phyloP scores from a whole-genome alignment of 768 basidiomycete genomes.

The Trametes elegans region DNA sequence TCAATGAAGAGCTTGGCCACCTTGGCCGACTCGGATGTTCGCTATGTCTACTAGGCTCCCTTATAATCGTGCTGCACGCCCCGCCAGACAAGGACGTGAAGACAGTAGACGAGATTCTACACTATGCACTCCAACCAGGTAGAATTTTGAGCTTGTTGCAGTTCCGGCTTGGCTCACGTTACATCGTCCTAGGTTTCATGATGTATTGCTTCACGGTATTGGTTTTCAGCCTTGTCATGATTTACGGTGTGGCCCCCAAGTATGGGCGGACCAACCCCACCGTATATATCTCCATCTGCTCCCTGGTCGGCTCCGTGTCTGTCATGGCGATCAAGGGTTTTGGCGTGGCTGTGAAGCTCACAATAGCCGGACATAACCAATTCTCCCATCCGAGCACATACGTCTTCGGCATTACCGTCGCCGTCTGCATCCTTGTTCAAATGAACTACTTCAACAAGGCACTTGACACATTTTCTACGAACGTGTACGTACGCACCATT shows the following conservation, averaged over 20 bases:
- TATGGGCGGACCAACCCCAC: conserved; percentile 87
- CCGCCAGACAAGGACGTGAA: conserved; percentile 92
- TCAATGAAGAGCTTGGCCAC: conserved; percentile 92
- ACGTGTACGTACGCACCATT: conserved; percentile 64
- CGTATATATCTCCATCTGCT: conserved; percentile 96
- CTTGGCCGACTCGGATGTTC: conserved; percentile 87
- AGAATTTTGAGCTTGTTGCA: conserved; percentile 23
- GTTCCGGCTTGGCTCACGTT: neutral
- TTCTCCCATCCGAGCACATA: conserved; percentile 96
- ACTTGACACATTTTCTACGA: conserved; percentile 93
- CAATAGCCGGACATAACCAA: conserved; percentile 90
- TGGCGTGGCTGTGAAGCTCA: conserved; percentile 94
- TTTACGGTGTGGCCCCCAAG: conserved; percentile 78
- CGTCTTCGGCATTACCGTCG: conserved; percentile 83
- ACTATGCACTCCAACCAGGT: conserved; percentile 95
- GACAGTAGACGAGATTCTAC: conserved; percentile 91
- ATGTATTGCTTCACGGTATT: conserved; percentile 86
- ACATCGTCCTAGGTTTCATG: conserved; percentile 65
- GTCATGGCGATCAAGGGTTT: conserved; percentile 99
- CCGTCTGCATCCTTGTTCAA: conserved; percentile 83
- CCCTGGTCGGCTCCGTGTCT: conserved; percentile 92
- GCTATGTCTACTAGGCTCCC: conserved; percentile 79
- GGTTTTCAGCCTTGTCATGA: conserved; percentile 81
- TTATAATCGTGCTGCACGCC: conserved; percentile 95
- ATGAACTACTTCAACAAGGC: conserved; percentile 99